Conservation (phyloP, 345 rosid genomes). For the Trapa incisa region DNA sequence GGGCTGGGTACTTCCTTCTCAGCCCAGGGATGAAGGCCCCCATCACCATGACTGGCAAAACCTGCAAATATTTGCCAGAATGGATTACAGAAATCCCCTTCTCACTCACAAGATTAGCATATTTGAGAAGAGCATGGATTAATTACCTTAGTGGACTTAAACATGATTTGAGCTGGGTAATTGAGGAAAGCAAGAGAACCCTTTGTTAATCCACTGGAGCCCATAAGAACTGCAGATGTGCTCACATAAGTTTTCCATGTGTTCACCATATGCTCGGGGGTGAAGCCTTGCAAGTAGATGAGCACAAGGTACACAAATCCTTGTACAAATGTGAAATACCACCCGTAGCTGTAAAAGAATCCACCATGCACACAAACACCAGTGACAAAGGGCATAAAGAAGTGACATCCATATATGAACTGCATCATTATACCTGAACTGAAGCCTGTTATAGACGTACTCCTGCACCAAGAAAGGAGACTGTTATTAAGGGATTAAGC, state of each 20-base stretch:
- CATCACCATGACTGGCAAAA: conserved; percentile 93
- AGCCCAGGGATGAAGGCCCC: conserved; percentile 93
- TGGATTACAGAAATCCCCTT: not conserved
- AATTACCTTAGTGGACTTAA: conserved; percentile 90
- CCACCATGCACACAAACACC: not conserved
- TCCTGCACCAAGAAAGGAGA: conserved; percentile 33
- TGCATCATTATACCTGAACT: conserved; percentile 46
- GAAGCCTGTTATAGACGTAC: conserved; percentile 83
- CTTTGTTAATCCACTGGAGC: conserved; percentile 90
- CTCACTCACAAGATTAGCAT: not conserved
- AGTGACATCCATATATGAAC: not conserved
- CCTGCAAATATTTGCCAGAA: conserved; percentile 23
- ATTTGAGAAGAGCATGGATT: not conserved
- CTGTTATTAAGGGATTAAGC: not conserved
- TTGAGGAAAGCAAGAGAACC: conserved; percentile 94
- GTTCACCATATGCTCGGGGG: conserved; percentile 77
- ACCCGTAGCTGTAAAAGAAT: conserved; percentile 64
- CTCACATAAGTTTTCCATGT: conserved; percentile 92
- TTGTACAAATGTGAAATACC: conserved; percentile 97
- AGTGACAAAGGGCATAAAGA: not conserved
- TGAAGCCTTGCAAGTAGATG: conserved; percentile 88
- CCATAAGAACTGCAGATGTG: conserved; percentile 97
- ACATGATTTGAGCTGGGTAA: conserved; percentile 90
- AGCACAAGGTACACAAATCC: conserved; percentile 85
- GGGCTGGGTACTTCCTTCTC: conserved; percentile 69